phyloP scores from a whole-genome alignment of 2,329 filamentous ascomycete species.

The Ambrosiella beaveri region DNA sequence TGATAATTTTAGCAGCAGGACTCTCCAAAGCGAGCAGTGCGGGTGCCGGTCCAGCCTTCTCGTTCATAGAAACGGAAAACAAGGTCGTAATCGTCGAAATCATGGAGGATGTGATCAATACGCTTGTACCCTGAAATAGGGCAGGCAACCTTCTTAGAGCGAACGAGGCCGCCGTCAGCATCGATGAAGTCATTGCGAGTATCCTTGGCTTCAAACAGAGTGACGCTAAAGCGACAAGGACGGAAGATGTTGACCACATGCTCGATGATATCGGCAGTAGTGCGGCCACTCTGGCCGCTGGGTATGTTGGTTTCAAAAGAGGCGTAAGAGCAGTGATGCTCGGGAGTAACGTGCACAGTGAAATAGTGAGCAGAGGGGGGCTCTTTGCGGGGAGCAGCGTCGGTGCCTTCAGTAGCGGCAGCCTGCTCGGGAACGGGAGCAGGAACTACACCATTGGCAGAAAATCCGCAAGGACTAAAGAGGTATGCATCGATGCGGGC shows the following conservation, averaged over 20 bases:
- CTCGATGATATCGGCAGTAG: slow-evolving; percentile 79
- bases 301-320: slow-evolving; percentile 98
- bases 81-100: slow-evolving; percentile 91
- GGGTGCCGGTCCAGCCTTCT: slow-evolving; percentile 51
- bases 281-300: slow-evolving; percentile 67
- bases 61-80: slow-evolving; percentile 94
- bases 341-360: slow-evolving; percentile 93
- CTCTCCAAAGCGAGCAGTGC: slow-evolving; percentile 37
- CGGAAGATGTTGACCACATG: slow-evolving; percentile 94
- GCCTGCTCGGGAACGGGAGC: slow-evolving; percentile 40
- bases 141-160: slow-evolving; percentile 24
- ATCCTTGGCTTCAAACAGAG: slow-evolving; percentile 79
- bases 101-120: slow-evolving; percentile 88
- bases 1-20: slow-evolving; percentile 12
- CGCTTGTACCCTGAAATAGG: slow-evolving; percentile 69
- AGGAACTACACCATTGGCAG: slow-evolving; percentile 87
- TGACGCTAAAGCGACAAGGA: slow-evolving; percentile 93
- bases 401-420: slow-evolving; percentile 19
- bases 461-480: slow-evolving; percentile 93
- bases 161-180: slow-evolving; percentile 19
- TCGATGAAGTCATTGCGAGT: slow-evolving; percentile 5
- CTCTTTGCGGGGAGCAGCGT: background rate
- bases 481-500: slow-evolving; percentile 89
- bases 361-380: slow-evolving; percentile 65
- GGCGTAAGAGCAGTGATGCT: slow-evolving; percentile 91